Evolutionary conservation across 2,329 filamentous ascomycete species (phyloP).

Genomic region (Fusarium sp.): DNA sequence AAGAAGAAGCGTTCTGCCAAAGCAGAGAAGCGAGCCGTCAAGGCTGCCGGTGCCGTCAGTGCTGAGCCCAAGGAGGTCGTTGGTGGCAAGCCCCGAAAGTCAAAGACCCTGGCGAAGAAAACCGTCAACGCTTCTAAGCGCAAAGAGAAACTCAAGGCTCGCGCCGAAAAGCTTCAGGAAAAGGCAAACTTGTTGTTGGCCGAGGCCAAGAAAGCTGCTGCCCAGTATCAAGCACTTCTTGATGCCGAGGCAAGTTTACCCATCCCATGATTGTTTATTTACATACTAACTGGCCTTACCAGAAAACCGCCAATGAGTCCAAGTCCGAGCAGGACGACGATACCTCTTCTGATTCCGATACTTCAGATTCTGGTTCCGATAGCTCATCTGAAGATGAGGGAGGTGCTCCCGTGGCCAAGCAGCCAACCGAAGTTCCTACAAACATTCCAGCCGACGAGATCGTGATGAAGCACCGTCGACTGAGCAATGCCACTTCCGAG

Average conservation of each 20-base stretch:
- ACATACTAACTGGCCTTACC: neutral
- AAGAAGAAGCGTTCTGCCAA: constrained; percentile 53
- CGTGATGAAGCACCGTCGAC: constrained; percentile 48
- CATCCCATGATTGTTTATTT: neutral
- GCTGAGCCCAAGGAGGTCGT: constrained; percentile 50
- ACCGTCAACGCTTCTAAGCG: constrained; percentile 54
- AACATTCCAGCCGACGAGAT: constrained; percentile 48
- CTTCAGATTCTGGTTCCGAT: constrained; percentile 33
- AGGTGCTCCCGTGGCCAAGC: constrained; percentile 35
- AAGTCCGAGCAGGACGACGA: constrained; percentile 37
- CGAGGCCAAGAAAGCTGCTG: constrained; percentile 53
- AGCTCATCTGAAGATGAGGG: constrained; percentile 41
- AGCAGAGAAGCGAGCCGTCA: constrained; percentile 54
- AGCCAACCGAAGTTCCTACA: constrained; percentile 36
- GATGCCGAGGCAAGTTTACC: constrained; percentile 39
- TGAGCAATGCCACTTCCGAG: constrained; percentile 47
- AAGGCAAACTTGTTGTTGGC: constrained; percentile 53
- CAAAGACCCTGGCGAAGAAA: constrained; percentile 40
- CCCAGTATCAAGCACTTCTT: constrained; percentile 45
- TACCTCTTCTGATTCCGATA: constrained; percentile 38
- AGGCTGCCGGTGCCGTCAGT: constrained; percentile 44
- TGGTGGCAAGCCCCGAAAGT: constrained; percentile 44
- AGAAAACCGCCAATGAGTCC: constrained; percentile 31
- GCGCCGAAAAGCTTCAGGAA: constrained; percentile 51
- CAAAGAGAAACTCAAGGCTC: constrained; percentile 52